Evolutionary conservation across 345 rosid genomes (phyloP), one percentile per base, ranked within the genome.

Genomic region (Pelargonium nanum): DNA sequence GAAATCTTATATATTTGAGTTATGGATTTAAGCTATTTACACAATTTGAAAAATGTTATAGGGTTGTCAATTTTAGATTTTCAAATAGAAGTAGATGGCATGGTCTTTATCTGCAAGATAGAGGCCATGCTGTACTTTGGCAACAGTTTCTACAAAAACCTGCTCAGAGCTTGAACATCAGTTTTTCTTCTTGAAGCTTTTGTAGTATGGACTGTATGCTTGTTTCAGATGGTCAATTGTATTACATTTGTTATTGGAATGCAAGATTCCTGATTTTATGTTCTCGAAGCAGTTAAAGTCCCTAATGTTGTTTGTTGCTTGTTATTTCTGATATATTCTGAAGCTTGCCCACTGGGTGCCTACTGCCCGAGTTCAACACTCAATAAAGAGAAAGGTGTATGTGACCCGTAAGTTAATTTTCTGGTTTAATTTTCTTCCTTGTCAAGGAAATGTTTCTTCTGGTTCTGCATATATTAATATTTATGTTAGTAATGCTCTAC

Each of bases 331-430:
- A 57, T 63, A 52, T 61, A 45, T 24, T 26, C 55, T 80, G 85
- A 73, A 94, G 97, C 99, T 67, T 94, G 99, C 57, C 99, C 99
- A 1, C 67, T 90, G 72, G 99, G 99, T 75, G 70, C 97, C 59
- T 82, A 80, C 71, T 94, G 99, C 65, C 99, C 99, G 48, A 72
- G 68, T 66, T 80, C 90, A 61, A 80, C 70, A 55, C 78, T 85
- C 58, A 87, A 90, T 64, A 77, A 70, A 56, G 76, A 78, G 64
- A 90, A 87, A n/a, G 97, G 96, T 53, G 62, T 81, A 66, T 93
- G 99, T 55, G 96, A 93, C 71, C 99, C 97, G 97, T 93, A 84
- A 84, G 97, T 78, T 71, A 63, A 57, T 24, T 7, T 67, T 71
- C 61, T 56, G 64, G 51, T 66, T 50, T 59, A 24, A 13, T 45